phyloP scores from a whole-genome alignment of 2,329 filamentous ascomycete genomes.

The Botrytis byssoidea region DNA sequence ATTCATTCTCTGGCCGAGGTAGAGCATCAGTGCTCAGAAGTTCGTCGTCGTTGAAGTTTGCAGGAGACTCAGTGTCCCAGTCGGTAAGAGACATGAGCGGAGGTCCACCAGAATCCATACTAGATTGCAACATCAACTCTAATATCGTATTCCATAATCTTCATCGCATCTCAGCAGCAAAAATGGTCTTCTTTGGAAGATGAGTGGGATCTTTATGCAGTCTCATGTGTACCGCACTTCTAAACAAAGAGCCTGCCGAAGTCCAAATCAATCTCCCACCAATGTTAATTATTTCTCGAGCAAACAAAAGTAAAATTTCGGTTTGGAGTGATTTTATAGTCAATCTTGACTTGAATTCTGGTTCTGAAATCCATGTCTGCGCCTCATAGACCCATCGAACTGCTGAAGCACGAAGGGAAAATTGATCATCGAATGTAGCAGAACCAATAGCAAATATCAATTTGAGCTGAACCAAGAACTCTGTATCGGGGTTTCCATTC shows the following conservation, averaged over 20 bases:
- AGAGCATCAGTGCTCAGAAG: constrained; percentile 39
- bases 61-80: constrained; percentile 50
- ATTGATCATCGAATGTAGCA: constrained; percentile 49
- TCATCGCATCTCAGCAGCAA: constrained; percentile 48
- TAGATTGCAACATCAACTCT: constrained; percentile 48
- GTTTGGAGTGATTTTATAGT: constrained; percentile 52
- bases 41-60: constrained; percentile 52
- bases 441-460: constrained; percentile 58
- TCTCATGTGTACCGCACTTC: constrained; percentile 51
- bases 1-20: constrained; percentile 40
- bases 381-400: constrained; percentile 58
- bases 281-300: constrained; percentile 42
- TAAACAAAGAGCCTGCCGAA: constrained; percentile 45
- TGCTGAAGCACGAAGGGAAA: constrained; percentile 50
- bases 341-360: constrained; percentile 52
- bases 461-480: constrained; percentile 57
- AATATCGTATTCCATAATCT: constrained; percentile 54
- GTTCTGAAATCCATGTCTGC: constrained; percentile 53
- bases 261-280: constrained; percentile 51
- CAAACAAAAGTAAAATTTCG: constrained; percentile 46
- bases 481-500: constrained; percentile 37
- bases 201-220: constrained; percentile 49
- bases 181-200: constrained; percentile 40
- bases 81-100: constrained; percentile 45
- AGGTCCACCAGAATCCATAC: constrained; percentile 47